These are phyloP conservation scores for Aureobasidium musti DNA, from an alignment of 2,329 filamentous ascomycete species.

Conservation along the genomic window DNA sequence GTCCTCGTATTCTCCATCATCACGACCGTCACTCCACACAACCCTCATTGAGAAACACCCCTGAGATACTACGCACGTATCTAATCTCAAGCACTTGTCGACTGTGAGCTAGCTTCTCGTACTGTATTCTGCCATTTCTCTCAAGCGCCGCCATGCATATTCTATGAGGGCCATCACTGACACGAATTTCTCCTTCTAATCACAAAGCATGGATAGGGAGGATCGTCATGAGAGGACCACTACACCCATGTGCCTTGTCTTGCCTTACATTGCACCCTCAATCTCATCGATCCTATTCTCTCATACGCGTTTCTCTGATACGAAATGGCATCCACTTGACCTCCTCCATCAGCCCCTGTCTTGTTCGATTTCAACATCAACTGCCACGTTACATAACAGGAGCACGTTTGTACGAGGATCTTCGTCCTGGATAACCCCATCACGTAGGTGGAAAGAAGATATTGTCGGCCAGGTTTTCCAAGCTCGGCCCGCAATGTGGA, in stretches of 20 bases:
- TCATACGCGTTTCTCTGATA: conserved; percentile 1
- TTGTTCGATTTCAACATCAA: neutral
- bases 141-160: neutral
- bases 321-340: neutral
- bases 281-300: neutral
- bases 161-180: conserved; percentile 3
- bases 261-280: neutral
- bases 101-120: neutral
- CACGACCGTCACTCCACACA: neutral
- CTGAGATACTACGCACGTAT: neutral
- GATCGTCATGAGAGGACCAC: conserved; percentile 13
- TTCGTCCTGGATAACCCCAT: neutral
- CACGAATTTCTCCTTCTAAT: neutral
- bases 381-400: conserved; percentile 4
- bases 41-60: too few relatives aligned
- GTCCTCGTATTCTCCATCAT: neutral
- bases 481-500: conserved; percentile 19
- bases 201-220: neutral
- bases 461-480: too few relatives aligned
- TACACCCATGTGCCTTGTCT: conserved; percentile 1
- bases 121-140: neutral
- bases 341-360: neutral
- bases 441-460: conserved; percentile 17
- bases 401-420: conserved; percentile 3
- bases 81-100: too few relatives aligned